phyloP scores from a whole-genome alignment of 805 yeast species.

The Ogataea pilisensis region DNA sequence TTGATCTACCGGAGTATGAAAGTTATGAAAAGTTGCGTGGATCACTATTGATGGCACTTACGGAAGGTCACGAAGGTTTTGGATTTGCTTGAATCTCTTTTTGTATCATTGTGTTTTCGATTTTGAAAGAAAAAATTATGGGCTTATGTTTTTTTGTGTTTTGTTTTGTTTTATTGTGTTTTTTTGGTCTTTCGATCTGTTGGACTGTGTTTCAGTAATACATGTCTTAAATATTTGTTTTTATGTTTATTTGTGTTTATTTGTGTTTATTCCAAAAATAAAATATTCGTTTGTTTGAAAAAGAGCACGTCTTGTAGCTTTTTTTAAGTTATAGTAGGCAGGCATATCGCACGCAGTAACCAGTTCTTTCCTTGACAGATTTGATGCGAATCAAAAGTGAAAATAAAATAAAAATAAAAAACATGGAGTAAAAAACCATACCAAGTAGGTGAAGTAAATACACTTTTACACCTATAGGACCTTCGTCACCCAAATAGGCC shows the following conservation, averaged over 20 bases:
- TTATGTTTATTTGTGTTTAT: not conserved
- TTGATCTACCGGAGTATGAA: slow-evolving; percentile 90
- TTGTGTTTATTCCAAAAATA: not conserved
- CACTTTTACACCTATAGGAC: too few species aligned
- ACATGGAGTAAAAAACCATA: too few species aligned
- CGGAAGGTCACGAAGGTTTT: slow-evolving; percentile 95
- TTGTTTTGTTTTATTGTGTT: not conserved
- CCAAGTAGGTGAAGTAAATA: too few species aligned
- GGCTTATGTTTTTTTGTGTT: not conserved
- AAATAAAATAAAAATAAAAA: too few species aligned
- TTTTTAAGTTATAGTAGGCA: too few species aligned
- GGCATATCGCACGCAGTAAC: too few species aligned
- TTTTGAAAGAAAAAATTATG: not conserved
- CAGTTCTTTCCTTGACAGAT: too few species aligned
- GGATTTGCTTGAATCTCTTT: slow-evolving; percentile 87
- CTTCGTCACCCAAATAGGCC: too few species aligned
- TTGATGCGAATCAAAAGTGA: too few species aligned
- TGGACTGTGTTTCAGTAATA: too few species aligned
- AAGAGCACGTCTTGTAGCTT: too few species aligned
- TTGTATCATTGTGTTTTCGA: not conserved
- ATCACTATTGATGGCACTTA: slow-evolving; percentile 75
- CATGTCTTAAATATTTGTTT: not conserved
- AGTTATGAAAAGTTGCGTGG: slow-evolving; percentile 82
- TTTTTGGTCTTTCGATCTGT: too few species aligned
- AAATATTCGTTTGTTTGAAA: not conserved